Evolutionary conservation across 2,329 filamentous ascomycete species (phyloP).

Genomic region (Colletotrichum sp.): DNA sequence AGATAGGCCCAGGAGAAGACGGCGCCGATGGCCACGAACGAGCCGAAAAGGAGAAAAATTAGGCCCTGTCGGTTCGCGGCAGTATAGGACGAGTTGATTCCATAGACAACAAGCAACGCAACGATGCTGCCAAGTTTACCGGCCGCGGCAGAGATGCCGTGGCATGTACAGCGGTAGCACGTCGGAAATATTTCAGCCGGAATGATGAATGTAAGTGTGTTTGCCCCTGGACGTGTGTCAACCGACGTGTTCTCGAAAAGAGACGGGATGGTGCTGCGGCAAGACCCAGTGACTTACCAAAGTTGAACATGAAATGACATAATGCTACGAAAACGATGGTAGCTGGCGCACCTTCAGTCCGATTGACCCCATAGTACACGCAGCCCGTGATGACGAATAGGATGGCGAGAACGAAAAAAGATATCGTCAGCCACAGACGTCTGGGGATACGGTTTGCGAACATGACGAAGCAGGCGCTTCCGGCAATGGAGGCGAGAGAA

Average conservation of each 20-base stretch:
- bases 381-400: constrained; percentile 55
- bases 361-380: constrained; percentile 53
- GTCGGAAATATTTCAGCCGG: constrained; percentile 71
- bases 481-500: constrained; percentile 55
- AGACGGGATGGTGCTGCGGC: background rate
- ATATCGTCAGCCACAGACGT: constrained; percentile 53
- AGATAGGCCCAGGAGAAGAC: constrained; percentile 58
- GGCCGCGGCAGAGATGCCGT: constrained; percentile 65
- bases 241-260: background rate
- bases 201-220: constrained; percentile 68
- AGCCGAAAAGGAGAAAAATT: constrained; percentile 55
- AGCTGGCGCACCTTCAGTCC: constrained; percentile 42
- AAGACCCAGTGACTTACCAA: constrained; percentile 40
- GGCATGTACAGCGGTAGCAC: constrained; percentile 65
- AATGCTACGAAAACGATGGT: constrained; percentile 57
- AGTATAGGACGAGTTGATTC: constrained; percentile 50
- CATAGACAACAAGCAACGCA: constrained; percentile 54
- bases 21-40: constrained; percentile 53
- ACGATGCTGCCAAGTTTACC: constrained; percentile 64
- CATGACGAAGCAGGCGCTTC: constrained; percentile 53
- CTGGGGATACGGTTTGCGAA: constrained; percentile 53
- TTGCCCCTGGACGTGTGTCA: constrained; percentile 48
- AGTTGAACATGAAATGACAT: constrained; percentile 60
- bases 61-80: constrained; percentile 49
- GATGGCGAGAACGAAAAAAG: constrained; percentile 50